Percentiles rank a stretch among this genome's conserved stretches.
Conservation (phyloP, 306 rosid species). For the Cicer judaicum region DNA sequence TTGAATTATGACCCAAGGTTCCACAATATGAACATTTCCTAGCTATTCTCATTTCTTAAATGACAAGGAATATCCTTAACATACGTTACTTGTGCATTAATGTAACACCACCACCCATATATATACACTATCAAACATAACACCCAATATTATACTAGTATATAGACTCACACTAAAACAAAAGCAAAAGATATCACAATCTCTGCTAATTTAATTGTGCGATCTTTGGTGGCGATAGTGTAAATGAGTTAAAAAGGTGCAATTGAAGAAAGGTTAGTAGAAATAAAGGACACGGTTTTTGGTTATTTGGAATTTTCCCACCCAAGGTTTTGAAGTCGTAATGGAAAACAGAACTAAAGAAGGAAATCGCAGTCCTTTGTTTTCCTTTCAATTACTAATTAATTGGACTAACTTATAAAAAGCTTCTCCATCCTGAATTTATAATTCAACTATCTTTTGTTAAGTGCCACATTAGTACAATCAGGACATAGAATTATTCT, state of each 20-base stretch:
- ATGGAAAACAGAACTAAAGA: not conserved
- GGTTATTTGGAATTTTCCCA: slow-evolving; percentile 36
- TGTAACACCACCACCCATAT: slow-evolving; percentile 2
- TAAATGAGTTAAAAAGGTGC: slow-evolving; percentile 43
- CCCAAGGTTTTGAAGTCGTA: slow-evolving; percentile 53
- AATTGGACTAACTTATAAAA: slow-evolving; percentile 8
- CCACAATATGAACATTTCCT: slow-evolving; percentile 96
- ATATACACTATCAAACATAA: not conserved
- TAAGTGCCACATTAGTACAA: slow-evolving; percentile 17
- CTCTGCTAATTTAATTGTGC: slow-evolving; percentile 51
- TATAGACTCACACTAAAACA: slow-evolving; percentile 16
- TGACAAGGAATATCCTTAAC: slow-evolving; percentile 25
- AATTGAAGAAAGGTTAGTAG: slow-evolving; percentile 51
- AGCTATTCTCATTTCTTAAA: slow-evolving; percentile 63
- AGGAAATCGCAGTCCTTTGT: slow-evolving; percentile 2
- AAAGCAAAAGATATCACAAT: slow-evolving; percentile 39
- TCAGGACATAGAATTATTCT: not conserved
- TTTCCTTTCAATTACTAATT: not conserved
- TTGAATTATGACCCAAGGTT: slow-evolving; percentile 86
- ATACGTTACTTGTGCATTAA: not conserved
- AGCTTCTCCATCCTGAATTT: not conserved
- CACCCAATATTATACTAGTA: slow-evolving; percentile 1
- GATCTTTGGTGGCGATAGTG: slow-evolving; percentile 57
- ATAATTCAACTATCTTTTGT: slow-evolving; percentile 1
- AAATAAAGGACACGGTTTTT: slow-evolving; percentile 50